Evolutionary conservation across 768 basidiomycete species (phyloP).

Genomic region (Tulasnella sp.): DNA sequence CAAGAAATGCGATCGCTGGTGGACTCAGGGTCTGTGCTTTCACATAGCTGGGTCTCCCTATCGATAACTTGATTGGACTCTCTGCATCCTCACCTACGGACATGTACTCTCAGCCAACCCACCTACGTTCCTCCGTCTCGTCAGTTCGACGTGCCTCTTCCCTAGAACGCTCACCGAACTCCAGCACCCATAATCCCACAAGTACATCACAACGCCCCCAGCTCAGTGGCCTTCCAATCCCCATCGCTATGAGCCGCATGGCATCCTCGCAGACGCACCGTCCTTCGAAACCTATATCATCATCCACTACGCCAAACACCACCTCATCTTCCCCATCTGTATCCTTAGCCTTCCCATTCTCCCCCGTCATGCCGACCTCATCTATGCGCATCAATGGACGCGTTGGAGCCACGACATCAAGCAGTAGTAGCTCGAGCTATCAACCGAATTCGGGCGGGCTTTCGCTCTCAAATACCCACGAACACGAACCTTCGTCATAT

Average conservation of each 20-base stretch:
- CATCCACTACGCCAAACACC: slow-evolving; percentile 51
- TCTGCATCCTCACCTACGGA: slow-evolving; percentile 37
- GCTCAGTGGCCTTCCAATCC: slow-evolving; percentile 56
- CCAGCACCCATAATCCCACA: slow-evolving; percentile 20
- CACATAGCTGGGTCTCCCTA: slow-evolving; percentile 55
- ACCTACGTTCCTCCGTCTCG: slow-evolving; percentile 45
- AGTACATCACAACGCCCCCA: slow-evolving; percentile 24
- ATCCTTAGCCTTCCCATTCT: slow-evolving; percentile 56
- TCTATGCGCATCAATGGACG: slow-evolving; percentile 27
- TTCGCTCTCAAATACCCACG: neutral
- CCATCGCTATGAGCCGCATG: slow-evolving; percentile 46
- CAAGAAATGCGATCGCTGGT: neutral
- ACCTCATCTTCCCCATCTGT: slow-evolving; percentile 51
- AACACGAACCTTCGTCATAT: slow-evolving; percentile 42
- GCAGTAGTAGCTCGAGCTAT: slow-evolving; percentile 7
- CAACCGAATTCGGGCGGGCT: neutral
- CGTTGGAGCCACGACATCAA: neutral
- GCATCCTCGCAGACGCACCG: slow-evolving; percentile 24
- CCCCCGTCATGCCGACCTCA: slow-evolving; percentile 44
- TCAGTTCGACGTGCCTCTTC: slow-evolving; percentile 35
- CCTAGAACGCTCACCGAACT: slow-evolving; percentile 22
- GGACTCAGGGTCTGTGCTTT: neutral
- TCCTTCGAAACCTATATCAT: slow-evolving; percentile 33
- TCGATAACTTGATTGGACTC: slow-evolving; percentile 71
- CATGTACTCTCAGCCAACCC: slow-evolving; percentile 61